A percentile compares a stretch with the other conserved stretches of the same genome.
Evolutionary conservation across 2,329 filamentous ascomycete genomes (phyloP).

Genomic region (Teratosphaeriaceae sp.): DNA sequence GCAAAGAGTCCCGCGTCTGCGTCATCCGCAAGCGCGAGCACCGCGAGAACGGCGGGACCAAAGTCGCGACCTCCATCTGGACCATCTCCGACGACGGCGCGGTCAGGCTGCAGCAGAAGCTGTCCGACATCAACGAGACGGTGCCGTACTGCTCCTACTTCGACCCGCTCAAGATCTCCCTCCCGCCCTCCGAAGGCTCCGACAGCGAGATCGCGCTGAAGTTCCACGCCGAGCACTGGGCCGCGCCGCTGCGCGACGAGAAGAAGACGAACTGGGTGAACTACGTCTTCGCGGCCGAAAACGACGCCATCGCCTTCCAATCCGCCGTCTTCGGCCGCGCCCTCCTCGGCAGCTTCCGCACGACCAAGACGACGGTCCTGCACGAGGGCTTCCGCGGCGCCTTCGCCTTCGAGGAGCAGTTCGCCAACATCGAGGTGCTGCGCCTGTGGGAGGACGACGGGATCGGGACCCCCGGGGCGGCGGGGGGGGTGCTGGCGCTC

Average conservation of each 20-base stretch:
- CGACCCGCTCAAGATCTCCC: slow-evolving; percentile 36
- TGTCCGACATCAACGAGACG: slow-evolving; percentile 35
- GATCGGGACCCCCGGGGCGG: slow-evolving; percentile 24
- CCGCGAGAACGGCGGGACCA: slow-evolving; percentile 28
- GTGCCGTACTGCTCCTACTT: slow-evolving; percentile 42
- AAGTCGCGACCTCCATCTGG: slow-evolving; percentile 40
- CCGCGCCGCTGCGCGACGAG: slow-evolving; percentile 26
- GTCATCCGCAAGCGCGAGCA: slow-evolving; percentile 39
- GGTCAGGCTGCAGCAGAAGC: slow-evolving; percentile 37
- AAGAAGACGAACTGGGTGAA: slow-evolving; percentile 40
- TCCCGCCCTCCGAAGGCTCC: slow-evolving; percentile 26
- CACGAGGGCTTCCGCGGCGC: slow-evolving; percentile 37
- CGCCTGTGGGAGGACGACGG: slow-evolving; percentile 41
- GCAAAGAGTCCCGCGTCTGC: slow-evolving; percentile 34
- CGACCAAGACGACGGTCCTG: slow-evolving; percentile 38
- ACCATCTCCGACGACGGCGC: slow-evolving; percentile 37
- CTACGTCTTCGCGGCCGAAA: slow-evolving; percentile 32
- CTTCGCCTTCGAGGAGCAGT: slow-evolving; percentile 42
- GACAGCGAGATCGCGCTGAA: slow-evolving; percentile 29
- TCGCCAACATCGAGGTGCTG: slow-evolving; percentile 43
- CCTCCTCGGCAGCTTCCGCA: slow-evolving; percentile 37
- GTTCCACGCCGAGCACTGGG: slow-evolving; percentile 34
- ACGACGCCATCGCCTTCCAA: slow-evolving; percentile 36
- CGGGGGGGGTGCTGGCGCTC: slow-evolving; percentile 36
- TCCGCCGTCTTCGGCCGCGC: slow-evolving; percentile 41